These are phyloP conservation scores for Neckera pumila DNA, from an alignment of 225 moss, liverwort and hornwort genomes.

Conservation along the genomic window DNA sequence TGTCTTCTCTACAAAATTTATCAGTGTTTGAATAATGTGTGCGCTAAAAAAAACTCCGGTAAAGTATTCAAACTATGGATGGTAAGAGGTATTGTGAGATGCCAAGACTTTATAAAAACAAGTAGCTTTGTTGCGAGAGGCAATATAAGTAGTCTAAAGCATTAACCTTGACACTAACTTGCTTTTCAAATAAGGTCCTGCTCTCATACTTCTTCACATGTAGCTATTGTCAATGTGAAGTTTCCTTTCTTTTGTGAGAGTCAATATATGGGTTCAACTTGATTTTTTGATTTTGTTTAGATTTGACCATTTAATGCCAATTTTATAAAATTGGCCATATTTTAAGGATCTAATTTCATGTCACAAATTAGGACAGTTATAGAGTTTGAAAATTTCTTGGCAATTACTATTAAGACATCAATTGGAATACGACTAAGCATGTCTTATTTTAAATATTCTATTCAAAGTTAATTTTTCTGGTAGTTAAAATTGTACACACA, in stretches of 20 bases:
- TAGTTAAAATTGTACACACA: neutral
- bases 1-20: too few species aligned
- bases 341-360: too few species aligned
- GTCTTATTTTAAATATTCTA: neutral
- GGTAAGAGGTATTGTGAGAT: too few species aligned
- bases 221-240: neutral
- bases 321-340: too few species aligned
- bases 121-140: neutral
- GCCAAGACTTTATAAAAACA: neutral
- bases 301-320: too few species aligned
- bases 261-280: neutral
- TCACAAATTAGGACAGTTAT: too few species aligned
- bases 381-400: neutral
- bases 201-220: neutral
- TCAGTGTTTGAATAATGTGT: too few species aligned
- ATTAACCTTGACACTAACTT: rapidly evolving
- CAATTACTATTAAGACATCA: neutral
- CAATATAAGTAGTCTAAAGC: too few species aligned
- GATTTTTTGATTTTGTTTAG: neutral
- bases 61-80: too few species aligned
- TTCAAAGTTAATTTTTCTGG: neutral
- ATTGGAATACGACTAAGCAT: neutral
- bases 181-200: neutral
- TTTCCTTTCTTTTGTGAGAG: rapidly evolving
- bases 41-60: too few species aligned